Evolutionary conservation across 176 grass and related monocot genomes (phyloP).

Genomic region (Elymus sibiricus): DNA sequence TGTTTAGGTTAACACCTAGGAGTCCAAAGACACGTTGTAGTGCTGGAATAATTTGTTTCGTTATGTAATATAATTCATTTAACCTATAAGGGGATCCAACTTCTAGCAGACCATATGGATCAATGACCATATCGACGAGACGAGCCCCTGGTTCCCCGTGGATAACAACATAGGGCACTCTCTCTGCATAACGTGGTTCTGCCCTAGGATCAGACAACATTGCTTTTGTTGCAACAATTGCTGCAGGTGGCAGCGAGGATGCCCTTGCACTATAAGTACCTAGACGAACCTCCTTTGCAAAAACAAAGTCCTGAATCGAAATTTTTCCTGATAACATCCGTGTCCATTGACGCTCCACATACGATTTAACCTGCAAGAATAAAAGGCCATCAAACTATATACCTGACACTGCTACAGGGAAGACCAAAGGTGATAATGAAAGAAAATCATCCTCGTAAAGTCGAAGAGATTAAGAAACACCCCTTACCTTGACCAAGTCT

Average conservation of each 20-base stretch:
- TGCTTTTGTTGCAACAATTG: constrained; percentile 88
- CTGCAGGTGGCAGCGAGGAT: constrained; percentile 79
- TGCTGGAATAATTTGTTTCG: constrained; percentile 92
- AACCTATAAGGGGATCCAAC: constrained; percentile 65
- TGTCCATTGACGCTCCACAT: constrained; percentile 78
- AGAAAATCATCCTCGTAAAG: constrained; percentile 15
- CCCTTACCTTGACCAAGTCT: constrained; percentile 62
- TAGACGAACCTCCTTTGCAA: constrained; percentile 87
- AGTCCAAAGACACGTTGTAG: constrained; percentile 87
- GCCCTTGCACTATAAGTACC: constrained; percentile 69
- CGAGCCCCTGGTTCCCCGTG: constrained; percentile 94
- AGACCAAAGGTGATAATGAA: neutral
- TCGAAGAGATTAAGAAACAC: constrained; percentile 19
- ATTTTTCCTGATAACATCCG: constrained; percentile 87
- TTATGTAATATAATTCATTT: constrained; percentile 89
- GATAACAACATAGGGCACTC: constrained; percentile 86
- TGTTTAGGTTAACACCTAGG: constrained; percentile 65
- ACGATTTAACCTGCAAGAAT: constrained; percentile 67
- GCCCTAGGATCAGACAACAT: constrained; percentile 73
- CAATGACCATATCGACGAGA: constrained; percentile 80
- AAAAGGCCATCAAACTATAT: constrained; percentile 17
- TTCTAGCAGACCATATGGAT: constrained; percentile 75
- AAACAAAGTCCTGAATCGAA: constrained; percentile 82
- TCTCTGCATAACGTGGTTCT: constrained; percentile 74
- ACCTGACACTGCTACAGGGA: neutral